Evolutionary conservation across 2,329 filamentous ascomycete species (phyloP).

Genomic region (Dryadomyces sulphureus): DNA sequence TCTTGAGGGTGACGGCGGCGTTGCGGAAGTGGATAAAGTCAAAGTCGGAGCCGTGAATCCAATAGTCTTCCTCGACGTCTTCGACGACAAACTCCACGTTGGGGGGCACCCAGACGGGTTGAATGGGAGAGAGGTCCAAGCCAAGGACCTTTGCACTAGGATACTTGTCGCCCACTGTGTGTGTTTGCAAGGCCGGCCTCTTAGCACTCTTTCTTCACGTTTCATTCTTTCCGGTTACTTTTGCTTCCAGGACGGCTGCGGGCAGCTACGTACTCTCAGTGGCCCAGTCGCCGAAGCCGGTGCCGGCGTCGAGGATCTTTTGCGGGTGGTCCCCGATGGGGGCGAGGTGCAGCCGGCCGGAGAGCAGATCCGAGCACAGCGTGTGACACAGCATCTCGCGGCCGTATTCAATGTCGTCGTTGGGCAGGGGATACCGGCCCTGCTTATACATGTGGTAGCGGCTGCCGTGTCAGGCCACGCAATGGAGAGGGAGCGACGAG

Average conservation of each 20-base stretch:
- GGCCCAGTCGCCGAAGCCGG: constrained; percentile 40
- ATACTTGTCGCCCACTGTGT: constrained; percentile 27
- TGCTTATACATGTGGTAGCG: constrained; percentile 33
- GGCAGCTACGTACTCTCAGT: constrained; percentile 26
- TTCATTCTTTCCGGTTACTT: not conserved
- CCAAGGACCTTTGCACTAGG: constrained; percentile 31
- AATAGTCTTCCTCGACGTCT: constrained; percentile 37
- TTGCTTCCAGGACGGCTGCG: not conserved
- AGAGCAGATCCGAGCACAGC: constrained; percentile 31
- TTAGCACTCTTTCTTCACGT: not conserved
- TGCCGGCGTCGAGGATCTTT: constrained; percentile 35
- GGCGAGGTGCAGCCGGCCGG: constrained; percentile 25
- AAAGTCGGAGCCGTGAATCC: constrained; percentile 40
- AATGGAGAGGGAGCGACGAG: not conserved
- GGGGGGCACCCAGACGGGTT: constrained; percentile 32
- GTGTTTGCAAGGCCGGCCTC: not conserved
- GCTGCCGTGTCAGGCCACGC: constrained; percentile 14
- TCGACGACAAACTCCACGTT: constrained; percentile 37
- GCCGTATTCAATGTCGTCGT: constrained; percentile 34
- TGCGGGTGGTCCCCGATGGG: constrained; percentile 29
- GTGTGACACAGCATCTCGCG: constrained; percentile 34
- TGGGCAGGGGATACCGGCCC: constrained; percentile 34
- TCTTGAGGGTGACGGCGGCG: constrained; percentile 35
- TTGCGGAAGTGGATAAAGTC: constrained; percentile 47
- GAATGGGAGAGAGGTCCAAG: constrained; percentile 27